A percentile compares a stretch with the other conserved stretches of the same genome.
Evolutionary conservation across 1,139 yeast species (phyloP).

Genomic region (Zygosaccharomyces sapae): DNA sequence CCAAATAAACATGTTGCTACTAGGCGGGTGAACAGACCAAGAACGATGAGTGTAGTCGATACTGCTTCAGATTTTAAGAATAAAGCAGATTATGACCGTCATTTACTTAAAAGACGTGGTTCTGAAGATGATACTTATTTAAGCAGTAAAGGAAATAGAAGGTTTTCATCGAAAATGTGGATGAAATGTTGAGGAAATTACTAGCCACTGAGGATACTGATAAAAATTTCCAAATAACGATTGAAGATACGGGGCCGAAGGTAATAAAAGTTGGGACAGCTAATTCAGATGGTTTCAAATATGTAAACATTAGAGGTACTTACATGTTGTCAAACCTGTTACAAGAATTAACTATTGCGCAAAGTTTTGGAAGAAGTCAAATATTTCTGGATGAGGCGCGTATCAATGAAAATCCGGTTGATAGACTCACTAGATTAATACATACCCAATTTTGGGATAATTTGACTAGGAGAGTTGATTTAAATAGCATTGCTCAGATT

Average conservation of each 20-base stretch:
- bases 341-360: conserved; percentile 87
- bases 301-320: conserved; percentile 76
- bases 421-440: conserved; percentile 69
- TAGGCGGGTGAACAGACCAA: conserved; percentile 22
- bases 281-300: conserved; percentile 74
- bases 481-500: conserved; percentile 58
- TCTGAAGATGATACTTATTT: conserved; percentile 57
- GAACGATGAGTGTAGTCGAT: conserved; percentile 42
- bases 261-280: conserved; percentile 78
- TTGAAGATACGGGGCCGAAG: conserved; percentile 92
- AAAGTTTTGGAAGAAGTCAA: conserved; percentile 70
- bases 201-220: conserved; percentile 83
- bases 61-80: conserved; percentile 29
- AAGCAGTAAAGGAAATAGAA: conserved; percentile 40
- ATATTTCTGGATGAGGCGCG: conserved; percentile 79
- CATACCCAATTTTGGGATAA: conserved; percentile 76
- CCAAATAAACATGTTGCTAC: conserved; percentile 38
- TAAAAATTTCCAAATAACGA: conserved; percentile 78
- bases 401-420: conserved; percentile 83
- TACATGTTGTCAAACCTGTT: conserved; percentile 84
- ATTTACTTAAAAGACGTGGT: conserved; percentile 48
- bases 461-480: conserved; percentile 69
- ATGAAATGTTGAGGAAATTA: conserved; percentile 64
- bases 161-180: conserved; percentile 74
- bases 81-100: conserved; percentile 19